These are phyloP conservation scores for Alternaria burnsii DNA, from an alignment of 2,329 filamentous ascomycete genomes.

Conservation along the genomic window DNA sequence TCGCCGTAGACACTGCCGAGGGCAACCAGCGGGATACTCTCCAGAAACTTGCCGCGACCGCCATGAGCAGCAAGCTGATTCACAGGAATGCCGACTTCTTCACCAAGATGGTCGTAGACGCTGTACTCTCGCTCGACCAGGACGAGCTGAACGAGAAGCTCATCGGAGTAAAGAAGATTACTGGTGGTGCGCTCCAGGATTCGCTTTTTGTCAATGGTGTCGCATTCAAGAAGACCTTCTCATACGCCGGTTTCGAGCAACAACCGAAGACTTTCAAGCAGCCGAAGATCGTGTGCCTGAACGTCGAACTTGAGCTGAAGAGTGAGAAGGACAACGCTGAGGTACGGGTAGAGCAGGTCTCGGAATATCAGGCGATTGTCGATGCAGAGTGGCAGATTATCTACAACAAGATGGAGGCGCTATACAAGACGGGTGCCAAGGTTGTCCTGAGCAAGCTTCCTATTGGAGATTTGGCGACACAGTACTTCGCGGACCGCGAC, in stretches of 20 bases:
- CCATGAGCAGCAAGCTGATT: conserved; percentile 99
- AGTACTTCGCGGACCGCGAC: conserved; percentile 97
- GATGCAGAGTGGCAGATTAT: conserved; percentile 99
- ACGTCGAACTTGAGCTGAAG: conserved; percentile 98
- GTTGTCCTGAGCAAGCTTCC: conserved; percentile 96
- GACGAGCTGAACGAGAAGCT: conserved; percentile 97
- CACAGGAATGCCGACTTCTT: conserved; percentile 97
- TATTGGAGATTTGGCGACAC: conserved; percentile 95
- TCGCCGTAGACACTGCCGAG: conserved; percentile 85
- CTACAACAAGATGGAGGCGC: conserved; percentile 97
- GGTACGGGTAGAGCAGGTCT: conserved; percentile 96
- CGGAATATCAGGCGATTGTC: conserved; percentile 98
- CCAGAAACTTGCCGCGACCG: conserved; percentile 87
- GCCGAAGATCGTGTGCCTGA: conserved; percentile 96
- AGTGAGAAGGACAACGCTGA: conserved; percentile 99
- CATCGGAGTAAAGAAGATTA: conserved; percentile 98
- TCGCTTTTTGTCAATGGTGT: conserved; percentile 98
- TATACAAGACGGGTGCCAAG: conserved; percentile 94
- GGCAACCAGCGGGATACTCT: conserved; percentile 87
- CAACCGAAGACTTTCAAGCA: conserved; percentile 95
- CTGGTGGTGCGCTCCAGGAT: conserved; percentile 93
- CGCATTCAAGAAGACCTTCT: conserved; percentile 99
- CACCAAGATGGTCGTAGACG: conserved; percentile 98
- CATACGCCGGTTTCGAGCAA: conserved; percentile 98
- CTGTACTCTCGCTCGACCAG: conserved; percentile 93